Percentiles rank a stretch among this genome's conserved stretches.
These are phyloP conservation scores for Solanum medicagineum DNA, from an alignment of 257 asterid genomes.

Conservation along the genomic window DNA sequence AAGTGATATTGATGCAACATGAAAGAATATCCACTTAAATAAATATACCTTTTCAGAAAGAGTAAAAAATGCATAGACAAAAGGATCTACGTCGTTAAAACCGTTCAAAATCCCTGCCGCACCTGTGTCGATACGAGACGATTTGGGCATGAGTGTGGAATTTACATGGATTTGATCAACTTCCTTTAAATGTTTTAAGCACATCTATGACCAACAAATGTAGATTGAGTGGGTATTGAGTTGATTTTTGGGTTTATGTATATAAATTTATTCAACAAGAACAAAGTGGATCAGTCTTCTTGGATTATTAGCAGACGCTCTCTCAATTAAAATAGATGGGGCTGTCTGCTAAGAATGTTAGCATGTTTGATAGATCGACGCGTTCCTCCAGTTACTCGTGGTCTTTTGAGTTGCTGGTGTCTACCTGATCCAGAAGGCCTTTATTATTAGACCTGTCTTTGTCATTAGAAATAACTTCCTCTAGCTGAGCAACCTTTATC, in stretches of 20 bases:
- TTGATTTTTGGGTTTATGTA: not conserved
- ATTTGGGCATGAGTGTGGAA: not conserved
- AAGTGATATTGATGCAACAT: not conserved
- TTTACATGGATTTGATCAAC: not conserved
- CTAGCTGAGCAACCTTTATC: slow-evolving; percentile 10
- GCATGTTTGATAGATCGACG: not conserved
- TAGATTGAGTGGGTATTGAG: not conserved
- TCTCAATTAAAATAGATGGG: not conserved
- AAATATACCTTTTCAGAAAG: not conserved
- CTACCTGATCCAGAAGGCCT: not conserved
- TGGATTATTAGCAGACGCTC: not conserved
- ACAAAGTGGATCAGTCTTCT: not conserved
- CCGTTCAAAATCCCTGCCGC: not conserved
- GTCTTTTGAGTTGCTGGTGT: slow-evolving; percentile 3
- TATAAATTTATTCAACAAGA: not conserved
- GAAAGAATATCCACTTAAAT: not conserved
- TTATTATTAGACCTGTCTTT: not conserved
- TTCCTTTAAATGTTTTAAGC: not conserved
- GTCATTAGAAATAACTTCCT: not conserved
- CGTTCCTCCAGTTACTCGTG: not conserved
- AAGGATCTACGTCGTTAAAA: not conserved
- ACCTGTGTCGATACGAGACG: not conserved
- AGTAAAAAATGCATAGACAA: not conserved
- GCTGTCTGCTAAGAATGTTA: not conserved
- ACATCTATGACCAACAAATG: not conserved